Conservation (phyloP, 2,329 filamentous ascomycete species). For the Chrysoporthe deuterocubensis region DNA sequence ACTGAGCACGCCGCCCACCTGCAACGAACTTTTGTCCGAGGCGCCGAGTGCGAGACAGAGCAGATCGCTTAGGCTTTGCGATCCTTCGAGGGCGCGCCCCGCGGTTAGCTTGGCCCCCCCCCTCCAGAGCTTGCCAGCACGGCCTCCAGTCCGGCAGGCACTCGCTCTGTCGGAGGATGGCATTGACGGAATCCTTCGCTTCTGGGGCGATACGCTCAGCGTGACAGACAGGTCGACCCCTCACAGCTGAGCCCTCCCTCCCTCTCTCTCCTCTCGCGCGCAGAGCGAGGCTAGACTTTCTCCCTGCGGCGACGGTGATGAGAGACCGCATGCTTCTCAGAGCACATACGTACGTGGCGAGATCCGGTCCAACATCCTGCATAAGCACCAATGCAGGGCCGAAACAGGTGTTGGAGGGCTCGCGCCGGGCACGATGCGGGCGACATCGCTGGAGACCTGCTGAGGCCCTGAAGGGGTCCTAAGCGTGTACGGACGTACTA, state of each 20-base stretch:
- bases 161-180: neutral
- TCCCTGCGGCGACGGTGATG: neutral
- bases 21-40: neutral
- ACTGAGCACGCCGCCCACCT: neutral
- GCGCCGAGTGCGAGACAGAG: neutral
- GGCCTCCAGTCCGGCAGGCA: neutral
- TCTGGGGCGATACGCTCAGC: neutral
- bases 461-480: slow-evolving; percentile 7
- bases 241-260: too few species aligned
- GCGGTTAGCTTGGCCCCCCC: neutral
- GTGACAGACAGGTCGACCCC: neutral
- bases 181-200: neutral
- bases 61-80: neutral
- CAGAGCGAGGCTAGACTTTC: neutral
- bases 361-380: neutral
- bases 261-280: neutral
- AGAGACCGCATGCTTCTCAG: neutral
- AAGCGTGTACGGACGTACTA: neutral
- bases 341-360: neutral
- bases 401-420: slow-evolving; percentile 24
- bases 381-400: slow-evolving; percentile 26
- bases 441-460: slow-evolving; percentile 11
- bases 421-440: slow-evolving; percentile 15
- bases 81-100: neutral
- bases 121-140: neutral